Base-by-base conservation (phyloP, 1,139 yeast genomes). In the Petasospora rhodanensis region DNA sequence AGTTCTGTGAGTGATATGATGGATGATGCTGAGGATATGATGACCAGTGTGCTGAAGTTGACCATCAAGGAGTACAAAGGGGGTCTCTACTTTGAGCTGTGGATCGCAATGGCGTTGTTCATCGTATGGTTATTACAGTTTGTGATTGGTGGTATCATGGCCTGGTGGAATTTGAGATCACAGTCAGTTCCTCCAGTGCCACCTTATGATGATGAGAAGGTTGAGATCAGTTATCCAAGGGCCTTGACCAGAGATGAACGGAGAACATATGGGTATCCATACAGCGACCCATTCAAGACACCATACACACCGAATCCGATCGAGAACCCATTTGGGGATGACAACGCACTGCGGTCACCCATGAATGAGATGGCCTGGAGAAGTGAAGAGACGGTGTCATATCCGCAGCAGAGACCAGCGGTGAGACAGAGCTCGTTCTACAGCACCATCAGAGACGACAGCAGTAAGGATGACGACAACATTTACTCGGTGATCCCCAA, bases 121-220 rank as follows among this genome's bases (percentile, higher is more conserved):
- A 66, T 62, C 0, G 24, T 71, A 0, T 79, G 84, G 81, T 4
- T 63, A 0, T 9, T 68, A 0, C 77, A 74, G 45, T 23, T 69
- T 1, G 22, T 68, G 0, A 45, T 70, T 5, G 82, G 70, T 2
- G 17, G 50, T 4, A 8, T 50, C 0, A 47, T 65, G 2, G 33
- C 58, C 1, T 15, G 20, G 10, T 20, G 35, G 14, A 21, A 7
- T n/a, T 21, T 7, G 7, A 21, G 23, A n/a, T n/a, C n/a, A n/a
- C n/a, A 21, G 9, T 7, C 19, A 18, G 19, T 7, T 18, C 8
- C 9, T 18, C 19, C 8, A 7, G 19, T 7, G 32, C 35, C 21
- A 26, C 23, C 10, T 14, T 13, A 23, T 24, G 13, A 13, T 6
- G 13, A 27, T 17, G 35, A 37, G 24, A 32, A 30, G 32, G 6